Evolutionary conservation across 495 filamentous ascomycete species (phyloP).

Genomic region (Podospora tetraspora): DNA sequence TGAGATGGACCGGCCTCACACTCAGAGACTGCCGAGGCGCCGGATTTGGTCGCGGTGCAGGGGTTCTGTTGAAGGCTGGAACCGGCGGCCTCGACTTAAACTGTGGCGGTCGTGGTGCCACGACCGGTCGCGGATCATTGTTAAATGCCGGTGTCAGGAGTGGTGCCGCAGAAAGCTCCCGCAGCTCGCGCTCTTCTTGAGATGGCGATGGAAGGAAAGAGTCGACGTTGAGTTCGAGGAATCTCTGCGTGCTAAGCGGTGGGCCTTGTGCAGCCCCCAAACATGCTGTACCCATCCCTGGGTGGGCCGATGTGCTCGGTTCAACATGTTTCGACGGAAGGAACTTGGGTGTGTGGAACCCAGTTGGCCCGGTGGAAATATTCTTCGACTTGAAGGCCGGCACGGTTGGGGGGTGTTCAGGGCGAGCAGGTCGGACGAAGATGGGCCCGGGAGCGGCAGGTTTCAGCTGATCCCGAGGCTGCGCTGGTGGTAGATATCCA

Average conservation of each 20-base stretch:
- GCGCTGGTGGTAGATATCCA: neutral
- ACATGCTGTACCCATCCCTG: neutral
- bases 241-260: constrained; percentile 40
- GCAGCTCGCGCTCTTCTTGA: constrained; percentile 43
- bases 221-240: constrained; percentile 42
- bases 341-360: constrained; percentile 17
- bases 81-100: neutral
- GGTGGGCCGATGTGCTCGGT: neutral
- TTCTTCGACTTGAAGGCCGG: constrained; percentile 14
- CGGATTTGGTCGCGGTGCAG: neutral
- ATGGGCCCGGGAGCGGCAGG: neutral
- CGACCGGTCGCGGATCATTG: neutral
- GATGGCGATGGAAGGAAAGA: constrained; percentile 46
- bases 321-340: constrained; percentile 3
- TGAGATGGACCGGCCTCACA: neutral
- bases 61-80: neutral
- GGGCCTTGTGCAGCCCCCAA: constrained; percentile 5
- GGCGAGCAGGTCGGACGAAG: neutral
- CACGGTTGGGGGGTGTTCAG: neutral
- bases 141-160: neutral
- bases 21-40: neutral
- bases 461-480: neutral
- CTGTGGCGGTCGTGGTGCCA: neutral
- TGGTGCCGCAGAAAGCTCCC: constrained; percentile 15
- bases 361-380: neutral